These are phyloP conservation scores for Croton setiger DNA, from an alignment of 441 rosid species.

Conservation along the genomic window DNA sequence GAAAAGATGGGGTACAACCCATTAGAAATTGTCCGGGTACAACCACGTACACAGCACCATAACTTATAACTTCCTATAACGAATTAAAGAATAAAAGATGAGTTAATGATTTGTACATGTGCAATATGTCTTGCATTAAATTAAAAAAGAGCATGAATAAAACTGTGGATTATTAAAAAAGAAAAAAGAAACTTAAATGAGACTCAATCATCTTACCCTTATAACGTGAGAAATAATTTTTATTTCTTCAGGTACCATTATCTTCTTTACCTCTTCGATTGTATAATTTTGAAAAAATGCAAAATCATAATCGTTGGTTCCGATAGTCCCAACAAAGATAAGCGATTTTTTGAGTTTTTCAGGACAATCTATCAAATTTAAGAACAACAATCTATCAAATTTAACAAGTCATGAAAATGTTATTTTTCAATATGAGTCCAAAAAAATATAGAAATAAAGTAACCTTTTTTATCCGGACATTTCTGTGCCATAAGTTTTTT, in stretches of 20 bases:
- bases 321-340: slow-evolving; percentile 10
- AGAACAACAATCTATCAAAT: neutral
- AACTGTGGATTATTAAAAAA: neutral
- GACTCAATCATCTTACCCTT: neutral
- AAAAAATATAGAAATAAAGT: no score
- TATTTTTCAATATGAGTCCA: no score
- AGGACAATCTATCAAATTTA: slow-evolving; percentile 1
- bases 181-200: no score
- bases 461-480: neutral
- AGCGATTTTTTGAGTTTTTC: neutral
- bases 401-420: no score
- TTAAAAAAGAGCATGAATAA: neutral
- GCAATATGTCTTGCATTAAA: no score
- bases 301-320: slow-evolving; percentile 12
- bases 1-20: no score
- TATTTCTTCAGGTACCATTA: slow-evolving; percentile 3
- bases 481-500: slow-evolving; percentile 1
- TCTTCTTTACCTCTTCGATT: slow-evolving; percentile 7
- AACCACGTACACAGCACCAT: neutral
- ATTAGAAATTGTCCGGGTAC: slow-evolving; percentile 12
- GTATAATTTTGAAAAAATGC: neutral
- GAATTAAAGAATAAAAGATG: no score
- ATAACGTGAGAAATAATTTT: neutral
- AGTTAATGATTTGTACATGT: no score
- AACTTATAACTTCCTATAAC: neutral